phyloP scores from a whole-genome alignment of 768 basidiomycete species.

The Kwoniella sp. region DNA sequence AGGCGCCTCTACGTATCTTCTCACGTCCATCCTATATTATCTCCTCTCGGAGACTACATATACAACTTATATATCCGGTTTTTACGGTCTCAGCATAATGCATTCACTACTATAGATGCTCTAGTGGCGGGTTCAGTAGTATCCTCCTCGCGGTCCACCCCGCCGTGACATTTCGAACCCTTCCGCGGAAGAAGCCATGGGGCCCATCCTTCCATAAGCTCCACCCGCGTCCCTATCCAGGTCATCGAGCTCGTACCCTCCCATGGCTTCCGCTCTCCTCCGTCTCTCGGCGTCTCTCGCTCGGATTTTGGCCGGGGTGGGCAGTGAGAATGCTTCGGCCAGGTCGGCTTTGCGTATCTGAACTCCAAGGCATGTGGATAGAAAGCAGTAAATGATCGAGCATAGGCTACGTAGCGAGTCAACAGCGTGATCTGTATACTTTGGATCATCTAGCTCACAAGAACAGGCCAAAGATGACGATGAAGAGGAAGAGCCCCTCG shows the following conservation, averaged over 20 bases:
- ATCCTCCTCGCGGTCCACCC: constrained; percentile 15
- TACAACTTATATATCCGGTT: background rate
- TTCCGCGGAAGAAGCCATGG: constrained; percentile 14
- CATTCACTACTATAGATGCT: background rate
- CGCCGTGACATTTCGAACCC: constrained; percentile 36
- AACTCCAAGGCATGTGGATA: constrained; percentile 44
- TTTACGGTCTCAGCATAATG: too few relatives aligned
- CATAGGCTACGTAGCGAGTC: constrained; percentile 16
- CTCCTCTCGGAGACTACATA: background rate
- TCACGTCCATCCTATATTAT: background rate
- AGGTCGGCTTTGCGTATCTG: constrained; percentile 36
- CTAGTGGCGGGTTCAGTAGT: too few relatives aligned
- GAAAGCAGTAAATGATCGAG: constrained; percentile 45
- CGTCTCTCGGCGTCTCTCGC: constrained; percentile 22
- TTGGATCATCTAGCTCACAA: constrained; percentile 15
- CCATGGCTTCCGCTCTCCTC: constrained; percentile 2
- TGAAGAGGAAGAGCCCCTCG: constrained; percentile 40
- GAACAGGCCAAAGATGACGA: constrained; percentile 32
- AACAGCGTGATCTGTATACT: background rate
- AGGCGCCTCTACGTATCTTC: background rate
- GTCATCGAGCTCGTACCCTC: constrained; percentile 29
- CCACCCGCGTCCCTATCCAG: constrained; percentile 13
- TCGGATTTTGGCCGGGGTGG: constrained; percentile 16
- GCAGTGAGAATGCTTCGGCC: constrained; percentile 31
- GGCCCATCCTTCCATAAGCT: constrained; percentile 6